Evolutionary conservation across 176 grass and related monocot species (phyloP).

Genomic region (Phyllostachys edulis): DNA sequence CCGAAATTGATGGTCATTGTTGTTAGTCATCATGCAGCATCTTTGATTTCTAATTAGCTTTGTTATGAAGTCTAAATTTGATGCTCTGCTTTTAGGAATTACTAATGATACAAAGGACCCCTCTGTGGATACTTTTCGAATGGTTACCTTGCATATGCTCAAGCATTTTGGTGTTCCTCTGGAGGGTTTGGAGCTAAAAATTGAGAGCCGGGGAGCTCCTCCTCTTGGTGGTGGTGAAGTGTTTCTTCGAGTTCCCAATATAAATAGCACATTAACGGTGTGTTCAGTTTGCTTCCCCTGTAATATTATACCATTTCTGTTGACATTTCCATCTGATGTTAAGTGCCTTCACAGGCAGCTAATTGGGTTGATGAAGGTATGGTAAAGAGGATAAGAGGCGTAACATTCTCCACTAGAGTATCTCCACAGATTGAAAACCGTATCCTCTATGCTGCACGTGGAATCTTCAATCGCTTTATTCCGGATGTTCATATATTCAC

Average conservation of each 20-base stretch:
- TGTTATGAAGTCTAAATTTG: neutral
- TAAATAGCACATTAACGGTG: conserved; percentile 61
- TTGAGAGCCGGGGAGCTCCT: conserved; percentile 72
- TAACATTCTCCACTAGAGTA: conserved; percentile 74
- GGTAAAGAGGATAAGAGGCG: conserved; percentile 93
- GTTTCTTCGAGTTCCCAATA: conserved; percentile 66
- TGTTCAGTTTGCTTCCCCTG: conserved; percentile 1
- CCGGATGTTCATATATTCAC: conserved; percentile 92
- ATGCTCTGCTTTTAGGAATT: conserved; percentile 53
- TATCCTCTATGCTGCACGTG: conserved; percentile 77
- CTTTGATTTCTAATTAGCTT: neutral
- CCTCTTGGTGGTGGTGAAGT: conserved; percentile 84
- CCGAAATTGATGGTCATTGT: neutral
- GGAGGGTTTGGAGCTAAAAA: conserved; percentile 82
- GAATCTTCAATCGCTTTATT: conserved; percentile 80
- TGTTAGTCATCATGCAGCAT: neutral
- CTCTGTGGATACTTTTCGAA: conserved; percentile 71
- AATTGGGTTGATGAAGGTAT: conserved; percentile 91
- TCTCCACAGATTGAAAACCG: conserved; percentile 66
- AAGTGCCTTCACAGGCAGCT: conserved; percentile 46
- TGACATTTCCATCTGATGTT: conserved; percentile 15
- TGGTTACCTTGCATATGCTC: conserved; percentile 82
- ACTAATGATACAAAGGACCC: conserved; percentile 88
- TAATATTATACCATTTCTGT: neutral
- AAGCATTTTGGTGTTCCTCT: conserved; percentile 86